phyloP scores from a whole-genome alignment of 768 basidiomycete genomes.

The Lentinula lateritia region DNA sequence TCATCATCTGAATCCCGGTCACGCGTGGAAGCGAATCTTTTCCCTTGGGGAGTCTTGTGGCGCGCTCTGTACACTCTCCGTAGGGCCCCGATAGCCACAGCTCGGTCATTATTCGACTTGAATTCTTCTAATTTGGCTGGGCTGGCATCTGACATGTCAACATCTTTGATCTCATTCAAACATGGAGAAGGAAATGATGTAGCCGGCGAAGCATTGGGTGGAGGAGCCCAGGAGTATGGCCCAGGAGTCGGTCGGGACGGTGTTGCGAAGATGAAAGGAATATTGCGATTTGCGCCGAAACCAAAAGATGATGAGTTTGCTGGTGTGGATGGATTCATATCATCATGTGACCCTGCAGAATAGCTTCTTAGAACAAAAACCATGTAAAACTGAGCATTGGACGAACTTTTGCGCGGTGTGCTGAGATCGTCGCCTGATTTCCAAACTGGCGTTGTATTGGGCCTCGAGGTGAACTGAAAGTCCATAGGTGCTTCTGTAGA shows the following conservation, averaged over 20 bases:
- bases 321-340: constrained; percentile 39
- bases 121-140: constrained; percentile 42
- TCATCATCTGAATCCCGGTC: constrained; percentile 30
- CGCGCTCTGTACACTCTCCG: constrained; percentile 62
- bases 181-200: constrained; percentile 50
- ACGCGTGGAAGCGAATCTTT: constrained; percentile 15
- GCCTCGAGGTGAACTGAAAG: constrained; percentile 76
- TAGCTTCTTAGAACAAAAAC: constrained; percentile 6
- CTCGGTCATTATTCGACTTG: constrained; percentile 34
- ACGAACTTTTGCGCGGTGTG: constrained; percentile 67
- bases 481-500: constrained; percentile 87
- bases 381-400: not conserved
- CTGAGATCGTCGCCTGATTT: constrained; percentile 33
- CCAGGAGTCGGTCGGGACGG: constrained; percentile 36
- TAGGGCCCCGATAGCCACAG: constrained; percentile 60
- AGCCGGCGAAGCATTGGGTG: constrained; percentile 50
- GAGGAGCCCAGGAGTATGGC: constrained; percentile 63
- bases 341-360: constrained; percentile 32
- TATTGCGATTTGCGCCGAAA: constrained; percentile 61
- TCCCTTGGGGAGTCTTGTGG: constrained; percentile 35
- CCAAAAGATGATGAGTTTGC: constrained; percentile 33
- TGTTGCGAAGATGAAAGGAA: constrained; percentile 69
- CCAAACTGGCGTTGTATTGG: constrained; percentile 22
- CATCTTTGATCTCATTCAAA: constrained; percentile 49
- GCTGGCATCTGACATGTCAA: constrained; percentile 73